These are phyloP conservation scores for Colletotrichum sp. DNA, from an alignment of 2,329 filamentous ascomycete genomes.

Conservation along the genomic window DNA sequence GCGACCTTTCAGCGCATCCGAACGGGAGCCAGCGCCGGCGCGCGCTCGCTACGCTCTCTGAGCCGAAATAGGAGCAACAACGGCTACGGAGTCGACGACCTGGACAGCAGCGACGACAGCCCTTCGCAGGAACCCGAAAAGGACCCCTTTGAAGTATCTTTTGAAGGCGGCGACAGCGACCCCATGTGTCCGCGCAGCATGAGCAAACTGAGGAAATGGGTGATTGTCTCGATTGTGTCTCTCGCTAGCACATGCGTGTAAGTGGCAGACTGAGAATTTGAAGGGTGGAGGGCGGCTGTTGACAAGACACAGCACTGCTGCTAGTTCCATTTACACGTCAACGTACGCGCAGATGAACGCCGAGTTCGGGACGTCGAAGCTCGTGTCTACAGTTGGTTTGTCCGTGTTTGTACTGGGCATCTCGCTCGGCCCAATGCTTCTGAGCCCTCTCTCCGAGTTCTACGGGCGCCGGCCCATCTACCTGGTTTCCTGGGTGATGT, in stretches of 20 bases:
- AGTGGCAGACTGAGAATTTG: conserved; percentile 53
- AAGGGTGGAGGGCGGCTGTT: background rate
- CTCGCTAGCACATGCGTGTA: conserved; percentile 82
- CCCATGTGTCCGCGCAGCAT: conserved; percentile 77
- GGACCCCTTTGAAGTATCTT: conserved; percentile 70
- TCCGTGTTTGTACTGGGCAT: conserved; percentile 83
- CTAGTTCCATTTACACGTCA: conserved; percentile 87
- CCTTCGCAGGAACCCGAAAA: conserved; percentile 29
- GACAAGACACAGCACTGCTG: conserved; percentile 67
- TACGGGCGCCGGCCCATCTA: conserved; percentile 86
- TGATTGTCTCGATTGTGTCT: conserved; percentile 77
- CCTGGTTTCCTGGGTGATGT: conserved; percentile 74
- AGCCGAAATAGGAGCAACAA: conserved; percentile 45
- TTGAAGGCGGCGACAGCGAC: conserved; percentile 75
- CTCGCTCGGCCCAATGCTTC: conserved; percentile 65
- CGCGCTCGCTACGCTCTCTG: conserved; percentile 25
- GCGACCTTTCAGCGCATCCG: conserved; percentile 30
- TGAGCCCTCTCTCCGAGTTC: conserved; percentile 74
- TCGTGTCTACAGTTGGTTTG: conserved; percentile 80
- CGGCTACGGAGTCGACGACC: conserved; percentile 46
- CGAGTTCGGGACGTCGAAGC: conserved; percentile 74
- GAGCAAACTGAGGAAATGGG: conserved; percentile 73
- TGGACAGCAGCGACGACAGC: conserved; percentile 18
- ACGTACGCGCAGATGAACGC: conserved; percentile 79
- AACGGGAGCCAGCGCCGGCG: conserved; percentile 7